Evolutionary conservation across 257 asterid genomes (phyloP).

Genomic region (Jaltomata sinuosa): DNA sequence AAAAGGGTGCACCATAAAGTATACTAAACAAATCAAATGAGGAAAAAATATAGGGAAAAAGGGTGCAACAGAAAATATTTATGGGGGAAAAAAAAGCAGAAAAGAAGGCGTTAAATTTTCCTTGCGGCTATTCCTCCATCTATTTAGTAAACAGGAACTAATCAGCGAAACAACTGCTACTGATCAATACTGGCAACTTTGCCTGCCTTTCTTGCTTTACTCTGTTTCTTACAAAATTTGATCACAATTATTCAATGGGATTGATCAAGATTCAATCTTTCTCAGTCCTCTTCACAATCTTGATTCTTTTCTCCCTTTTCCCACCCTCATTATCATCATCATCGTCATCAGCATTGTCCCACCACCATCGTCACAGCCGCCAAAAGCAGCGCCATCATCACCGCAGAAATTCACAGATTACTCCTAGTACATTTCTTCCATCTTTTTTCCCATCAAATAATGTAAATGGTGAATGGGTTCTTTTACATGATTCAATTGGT

Average conservation of each 20-base stretch:
- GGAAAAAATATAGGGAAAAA: background rate
- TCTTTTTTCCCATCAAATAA: background rate
- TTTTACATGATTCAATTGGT: slow-evolving; percentile 35
- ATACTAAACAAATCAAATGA: background rate
- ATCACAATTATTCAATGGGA: background rate
- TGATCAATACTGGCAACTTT: background rate
- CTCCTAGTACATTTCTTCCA: background rate
- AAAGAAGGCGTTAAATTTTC: background rate
- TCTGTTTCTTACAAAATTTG: background rate
- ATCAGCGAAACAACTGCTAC: background rate
- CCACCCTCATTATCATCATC: background rate
- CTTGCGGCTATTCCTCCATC: background rate
- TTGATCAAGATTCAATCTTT: background rate
- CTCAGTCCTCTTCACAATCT: background rate
- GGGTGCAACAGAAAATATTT: background rate
- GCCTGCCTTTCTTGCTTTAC: background rate
- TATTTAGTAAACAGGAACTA: background rate
- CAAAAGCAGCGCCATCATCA: background rate
- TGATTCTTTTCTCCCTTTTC: background rate
- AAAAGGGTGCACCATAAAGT: background rate
- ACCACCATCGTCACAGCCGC: background rate
- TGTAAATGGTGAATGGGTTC: slow-evolving; percentile 30
- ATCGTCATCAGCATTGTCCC: background rate
- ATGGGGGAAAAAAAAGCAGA: background rate
- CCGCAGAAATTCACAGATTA: background rate